Evolutionary conservation across 2,329 filamentous ascomycete species (phyloP).

Genomic region (Beauveria sp.): DNA sequence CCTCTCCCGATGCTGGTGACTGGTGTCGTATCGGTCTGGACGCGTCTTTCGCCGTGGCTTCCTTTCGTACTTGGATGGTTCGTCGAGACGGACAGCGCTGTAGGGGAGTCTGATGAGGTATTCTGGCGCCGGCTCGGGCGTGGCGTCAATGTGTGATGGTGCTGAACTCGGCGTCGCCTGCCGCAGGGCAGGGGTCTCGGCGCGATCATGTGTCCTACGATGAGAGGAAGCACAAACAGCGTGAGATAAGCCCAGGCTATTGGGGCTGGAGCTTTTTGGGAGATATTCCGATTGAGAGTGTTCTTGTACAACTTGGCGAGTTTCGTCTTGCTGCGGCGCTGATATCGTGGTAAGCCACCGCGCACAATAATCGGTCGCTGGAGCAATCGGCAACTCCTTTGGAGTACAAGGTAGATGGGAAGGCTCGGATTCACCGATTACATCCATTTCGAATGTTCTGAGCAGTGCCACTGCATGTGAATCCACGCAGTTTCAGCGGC

Average conservation of each 20-base stretch:
- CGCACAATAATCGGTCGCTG: neutral
- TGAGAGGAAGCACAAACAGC: neutral
- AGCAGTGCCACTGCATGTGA: neutral
- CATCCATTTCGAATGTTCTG: neutral
- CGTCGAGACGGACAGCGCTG: too few relatives aligned
- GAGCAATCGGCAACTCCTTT: neutral
- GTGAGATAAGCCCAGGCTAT: neutral
- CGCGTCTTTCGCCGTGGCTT: slow-evolving; percentile 48
- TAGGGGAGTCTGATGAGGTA: neutral
- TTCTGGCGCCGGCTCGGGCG: neutral
- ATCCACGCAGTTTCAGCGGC: neutral
- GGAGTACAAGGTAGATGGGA: neutral
- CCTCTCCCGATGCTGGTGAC: neutral
- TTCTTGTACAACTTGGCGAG: neutral
- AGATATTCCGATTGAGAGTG: neutral
- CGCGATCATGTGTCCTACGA: neutral
- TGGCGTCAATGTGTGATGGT: neutral
- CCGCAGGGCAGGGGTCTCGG: neutral
- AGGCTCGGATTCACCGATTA: neutral
- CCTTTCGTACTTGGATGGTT: slow-evolving; percentile 34
- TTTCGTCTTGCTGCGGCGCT: neutral
- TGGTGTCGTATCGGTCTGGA: slow-evolving; percentile 46
- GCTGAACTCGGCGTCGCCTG: neutral
- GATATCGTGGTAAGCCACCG: slow-evolving; percentile 2
- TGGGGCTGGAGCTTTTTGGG: neutral